A percentile compares a stretch with the other conserved stretches of the same genome.
Conservation (phyloP, 441 rosid species). For the Mallotus japonicus region DNA sequence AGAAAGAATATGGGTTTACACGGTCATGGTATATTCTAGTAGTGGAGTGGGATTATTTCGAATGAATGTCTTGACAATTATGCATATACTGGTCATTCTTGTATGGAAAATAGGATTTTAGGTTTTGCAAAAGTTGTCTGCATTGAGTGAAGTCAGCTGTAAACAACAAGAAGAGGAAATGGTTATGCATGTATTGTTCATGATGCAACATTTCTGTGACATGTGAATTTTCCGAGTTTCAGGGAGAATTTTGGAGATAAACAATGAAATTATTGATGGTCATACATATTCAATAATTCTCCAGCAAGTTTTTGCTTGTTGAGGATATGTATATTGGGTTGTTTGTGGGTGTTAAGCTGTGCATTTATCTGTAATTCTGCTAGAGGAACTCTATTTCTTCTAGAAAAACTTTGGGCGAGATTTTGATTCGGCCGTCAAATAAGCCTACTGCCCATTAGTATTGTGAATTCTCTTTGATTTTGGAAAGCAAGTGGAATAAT, state of each 20-base stretch:
- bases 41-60: background rate
- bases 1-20: background rate
- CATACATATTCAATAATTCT: background rate
- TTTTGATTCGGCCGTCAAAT: background rate
- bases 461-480: background rate
- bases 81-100: background rate
- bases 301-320: background rate
- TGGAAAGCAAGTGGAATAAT: too few relatives aligned
- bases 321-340: too few relatives aligned
- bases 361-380: too few relatives aligned
- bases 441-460: background rate
- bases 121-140: background rate
- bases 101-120: conserved; percentile 4
- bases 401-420: background rate
- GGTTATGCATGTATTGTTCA: background rate
- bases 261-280: background rate
- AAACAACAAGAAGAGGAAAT: background rate
- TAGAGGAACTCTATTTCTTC: background rate
- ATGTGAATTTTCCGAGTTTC: background rate
- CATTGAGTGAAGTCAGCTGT: background rate
- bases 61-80: background rate
- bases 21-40: background rate
- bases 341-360: background rate
- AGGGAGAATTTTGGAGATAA: background rate
- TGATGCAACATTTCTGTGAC: background rate